These are phyloP conservation scores for Botrytis fabae DNA, from an alignment of 2,329 filamentous ascomycete genomes.

Conservation along the genomic window DNA sequence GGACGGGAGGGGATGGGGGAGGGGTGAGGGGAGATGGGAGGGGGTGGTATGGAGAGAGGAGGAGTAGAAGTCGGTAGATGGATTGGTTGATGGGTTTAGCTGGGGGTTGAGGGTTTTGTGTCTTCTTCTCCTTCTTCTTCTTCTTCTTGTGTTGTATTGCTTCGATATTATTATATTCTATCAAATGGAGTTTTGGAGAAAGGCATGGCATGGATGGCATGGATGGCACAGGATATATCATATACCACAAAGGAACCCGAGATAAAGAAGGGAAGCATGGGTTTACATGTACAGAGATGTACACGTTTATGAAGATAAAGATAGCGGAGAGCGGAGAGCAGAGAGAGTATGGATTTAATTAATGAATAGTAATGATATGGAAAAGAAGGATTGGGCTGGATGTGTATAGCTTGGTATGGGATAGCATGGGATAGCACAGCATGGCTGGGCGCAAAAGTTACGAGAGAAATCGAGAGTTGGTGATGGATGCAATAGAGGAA, in stretches of 20 bases:
- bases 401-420: too few species aligned
- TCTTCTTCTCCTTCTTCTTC: not conserved
- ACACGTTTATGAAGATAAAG: not conserved
- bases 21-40: slow-evolving; percentile 2
- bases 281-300: not conserved
- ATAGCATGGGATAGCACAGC: too few species aligned
- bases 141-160: not conserved
- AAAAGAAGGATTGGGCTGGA: too few species aligned
- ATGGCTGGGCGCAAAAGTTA: too few species aligned
- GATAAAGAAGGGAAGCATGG: not conserved
- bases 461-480: too few species aligned
- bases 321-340: too few species aligned
- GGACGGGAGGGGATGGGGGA: not conserved
- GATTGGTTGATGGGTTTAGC: not conserved
- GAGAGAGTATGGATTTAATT: too few species aligned
- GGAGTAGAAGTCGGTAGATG: slow-evolving; percentile 1
- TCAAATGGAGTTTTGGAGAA: not conserved
- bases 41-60: slow-evolving; percentile 3
- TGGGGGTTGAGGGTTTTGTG: too few species aligned
- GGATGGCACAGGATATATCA: not conserved
- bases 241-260: not conserved
- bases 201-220: not conserved
- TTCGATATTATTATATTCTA: not conserved
- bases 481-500: too few species aligned
- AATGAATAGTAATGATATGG: too few species aligned